phyloP scores from a whole-genome alignment of 2,329 filamentous ascomycete genomes.

The Pseudocercospora eumusae region DNA sequence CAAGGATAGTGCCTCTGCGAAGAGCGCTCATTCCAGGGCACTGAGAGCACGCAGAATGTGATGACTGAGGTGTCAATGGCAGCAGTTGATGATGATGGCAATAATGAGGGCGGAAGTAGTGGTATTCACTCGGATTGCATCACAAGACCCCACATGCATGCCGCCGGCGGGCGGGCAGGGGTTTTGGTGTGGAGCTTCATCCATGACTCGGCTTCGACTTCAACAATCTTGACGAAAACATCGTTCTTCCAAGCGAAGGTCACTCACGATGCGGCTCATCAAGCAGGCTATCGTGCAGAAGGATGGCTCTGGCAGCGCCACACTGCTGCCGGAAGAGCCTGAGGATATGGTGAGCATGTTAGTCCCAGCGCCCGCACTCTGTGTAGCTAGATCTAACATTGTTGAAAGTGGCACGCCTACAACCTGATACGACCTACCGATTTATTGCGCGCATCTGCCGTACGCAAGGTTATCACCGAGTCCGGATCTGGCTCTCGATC shows the following conservation, averaged over 20 bases:
- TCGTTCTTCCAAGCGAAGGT: not conserved
- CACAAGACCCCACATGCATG: not conserved
- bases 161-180: not conserved
- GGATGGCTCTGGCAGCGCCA: slow-evolving; percentile 66
- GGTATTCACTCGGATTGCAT: not conserved
- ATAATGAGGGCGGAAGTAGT: not conserved
- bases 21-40: slow-evolving; percentile 14
- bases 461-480: slow-evolving; percentile 65
- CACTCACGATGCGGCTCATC: slow-evolving; percentile 61
- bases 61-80: not conserved
- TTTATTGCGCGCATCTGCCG: slow-evolving; percentile 64
- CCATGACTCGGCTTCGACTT: slow-evolving; percentile 1
- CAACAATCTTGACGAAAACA: not conserved
- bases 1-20: slow-evolving; percentile 5
- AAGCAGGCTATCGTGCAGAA: slow-evolving; percentile 65
- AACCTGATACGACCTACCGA: slow-evolving; percentile 70
- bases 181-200: not conserved
- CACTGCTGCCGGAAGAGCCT: slow-evolving; percentile 69
- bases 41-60: not conserved
- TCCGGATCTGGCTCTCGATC: slow-evolving; percentile 62
- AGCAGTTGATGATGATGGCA: not conserved
- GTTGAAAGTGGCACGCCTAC: slow-evolving; percentile 68
- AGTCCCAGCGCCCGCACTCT: slow-evolving; percentile 5
- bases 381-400: slow-evolving; percentile 14
- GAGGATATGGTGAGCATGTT: slow-evolving; percentile 66